Conservation (phyloP, 768 basidiomycete species). For the Phallus indusiatus region DNA sequence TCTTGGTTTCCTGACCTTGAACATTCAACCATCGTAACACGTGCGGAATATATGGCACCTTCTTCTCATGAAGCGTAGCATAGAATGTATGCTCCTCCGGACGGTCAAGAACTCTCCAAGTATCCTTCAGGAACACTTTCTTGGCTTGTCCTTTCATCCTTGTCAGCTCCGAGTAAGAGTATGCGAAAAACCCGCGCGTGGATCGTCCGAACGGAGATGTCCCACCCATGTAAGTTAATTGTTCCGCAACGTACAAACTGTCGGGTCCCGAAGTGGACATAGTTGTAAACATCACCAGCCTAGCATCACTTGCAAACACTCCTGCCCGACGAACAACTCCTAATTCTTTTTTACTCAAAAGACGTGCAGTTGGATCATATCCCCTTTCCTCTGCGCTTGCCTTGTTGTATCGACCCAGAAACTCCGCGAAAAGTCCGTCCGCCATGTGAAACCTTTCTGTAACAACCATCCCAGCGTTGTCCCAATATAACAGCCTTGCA, state of each 20-base stretch:
- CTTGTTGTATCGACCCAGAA: slow-evolving; percentile 22
- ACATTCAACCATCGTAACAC: background rate
- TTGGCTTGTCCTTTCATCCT: background rate
- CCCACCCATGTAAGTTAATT: background rate
- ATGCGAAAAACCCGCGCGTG: background rate
- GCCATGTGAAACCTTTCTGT: slow-evolving; percentile 20
- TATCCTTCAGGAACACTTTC: background rate
- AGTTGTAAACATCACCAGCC: background rate
- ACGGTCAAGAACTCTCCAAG: background rate
- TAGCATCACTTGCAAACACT: background rate
- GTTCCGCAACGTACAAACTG: background rate
- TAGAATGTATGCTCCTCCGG: background rate
- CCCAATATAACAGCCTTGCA: slow-evolving; percentile 24
- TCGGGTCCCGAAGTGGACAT: background rate
- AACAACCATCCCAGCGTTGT: slow-evolving; percentile 25
- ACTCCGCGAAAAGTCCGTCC: slow-evolving; percentile 17
- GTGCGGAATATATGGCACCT: background rate
- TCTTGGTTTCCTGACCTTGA: background rate
- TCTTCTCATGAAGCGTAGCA: background rate
- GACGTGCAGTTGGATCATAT: slow-evolving; percentile 11
- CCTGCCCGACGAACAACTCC: background rate
- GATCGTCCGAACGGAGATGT: background rate
- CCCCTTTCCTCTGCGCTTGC: slow-evolving; percentile 16
- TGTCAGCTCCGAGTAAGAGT: background rate
- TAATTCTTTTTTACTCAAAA: background rate